Base-by-base conservation (phyloP, 106 monocot genomes). In the Cymbidium sinense region DNA sequence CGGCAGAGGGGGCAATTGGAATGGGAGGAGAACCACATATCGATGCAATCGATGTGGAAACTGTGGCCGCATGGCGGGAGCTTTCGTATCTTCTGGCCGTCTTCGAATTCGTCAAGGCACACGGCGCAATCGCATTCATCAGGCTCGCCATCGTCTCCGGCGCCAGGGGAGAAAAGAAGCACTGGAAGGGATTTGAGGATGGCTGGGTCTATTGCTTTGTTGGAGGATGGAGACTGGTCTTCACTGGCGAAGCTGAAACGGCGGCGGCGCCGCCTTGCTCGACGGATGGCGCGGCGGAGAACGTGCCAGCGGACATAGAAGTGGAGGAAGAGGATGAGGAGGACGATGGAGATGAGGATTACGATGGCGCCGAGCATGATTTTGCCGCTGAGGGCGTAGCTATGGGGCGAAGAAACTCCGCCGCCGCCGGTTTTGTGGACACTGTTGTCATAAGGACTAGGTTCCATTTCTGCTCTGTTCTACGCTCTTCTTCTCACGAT, bases 11-110 rank as follows among this genome's bases (percentile, higher is more conserved):
- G n/a, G n/a, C n/a, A n/a, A n/a, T n/a, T n/a, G n/a, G n/a, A n/a
- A n/a, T n/a, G n/a, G n/a, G n/a, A n/a, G n/a, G n/a, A n/a, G n/a
- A n/a, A n/a, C n/a, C n/a, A n/a, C n/a, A n/a, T n/a, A n/a, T n/a
- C n/a, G n/a, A n/a, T n/a, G n/a, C n/a, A n/a, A n/a, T n/a, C n/a
- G n/a, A n/a, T n/a, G n/a, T n/a, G n/a, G n/a, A n/a, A n/a, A n/a
- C n/a, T n/a, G n/a, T n/a, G n/a, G n/a, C n/a, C n/a, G 61, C 88
- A 88, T 73, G 74, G 80, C 55, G 88, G 85, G 25, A 88, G 77
- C 1, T 23, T 55, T 18, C 88, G 81, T n/a, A 80, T 55, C 82
- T 85, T 85, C 73, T 88, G 84, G 9, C 83, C 82, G 17, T 80
- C 85, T 65, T 80, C 85, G 80, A 88, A 75, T 76, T 80, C 85